Evolutionary conservation across 495 filamentous ascomycete genomes (phyloP).

Genomic region (Penicillium daleae): DNA sequence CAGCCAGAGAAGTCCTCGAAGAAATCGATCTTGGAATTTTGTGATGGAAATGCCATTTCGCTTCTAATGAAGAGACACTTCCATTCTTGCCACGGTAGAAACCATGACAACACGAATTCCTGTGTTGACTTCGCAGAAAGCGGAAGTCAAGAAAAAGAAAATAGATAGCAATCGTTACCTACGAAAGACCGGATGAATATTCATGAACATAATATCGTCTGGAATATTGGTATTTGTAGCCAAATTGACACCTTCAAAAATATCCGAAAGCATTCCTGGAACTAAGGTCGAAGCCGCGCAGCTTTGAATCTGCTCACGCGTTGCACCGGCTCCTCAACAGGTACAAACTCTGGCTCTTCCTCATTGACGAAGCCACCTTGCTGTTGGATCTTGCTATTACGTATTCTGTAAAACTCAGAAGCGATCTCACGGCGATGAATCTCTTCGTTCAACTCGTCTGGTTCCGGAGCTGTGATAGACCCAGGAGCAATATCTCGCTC

Average conservation of each 20-base stretch:
- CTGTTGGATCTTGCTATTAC: constrained; percentile 76
- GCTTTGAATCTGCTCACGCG: constrained; percentile 90
- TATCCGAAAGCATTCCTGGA: background rate
- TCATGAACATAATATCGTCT: constrained; percentile 8
- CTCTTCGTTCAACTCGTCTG: constrained; percentile 74
- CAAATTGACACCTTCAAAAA: background rate
- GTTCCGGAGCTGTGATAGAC: constrained; percentile 49
- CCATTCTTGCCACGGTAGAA: constrained; percentile 11
- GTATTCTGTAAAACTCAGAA: constrained; percentile 75
- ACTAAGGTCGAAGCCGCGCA: constrained; percentile 60
- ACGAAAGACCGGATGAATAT: background rate
- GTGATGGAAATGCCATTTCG: constrained; percentile 16
- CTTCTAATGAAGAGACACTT: constrained; percentile 21
- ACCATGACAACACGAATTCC: constrained; percentile 20
- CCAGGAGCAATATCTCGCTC: constrained; percentile 56
- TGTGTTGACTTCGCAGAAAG: background rate
- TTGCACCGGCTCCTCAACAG: constrained; percentile 60
- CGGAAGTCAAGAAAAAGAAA: background rate
- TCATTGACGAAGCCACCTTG: constrained; percentile 73
- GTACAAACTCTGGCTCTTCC: constrained; percentile 60
- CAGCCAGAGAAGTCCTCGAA: constrained; percentile 30
- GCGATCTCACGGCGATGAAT: constrained; percentile 76
- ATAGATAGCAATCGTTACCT: background rate
- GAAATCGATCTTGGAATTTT: constrained; percentile 26
- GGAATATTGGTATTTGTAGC: constrained; percentile 8